These are phyloP conservation scores for Cyberlindnera maritima DNA, from an alignment of 805 yeast genomes.

Conservation along the genomic window DNA sequence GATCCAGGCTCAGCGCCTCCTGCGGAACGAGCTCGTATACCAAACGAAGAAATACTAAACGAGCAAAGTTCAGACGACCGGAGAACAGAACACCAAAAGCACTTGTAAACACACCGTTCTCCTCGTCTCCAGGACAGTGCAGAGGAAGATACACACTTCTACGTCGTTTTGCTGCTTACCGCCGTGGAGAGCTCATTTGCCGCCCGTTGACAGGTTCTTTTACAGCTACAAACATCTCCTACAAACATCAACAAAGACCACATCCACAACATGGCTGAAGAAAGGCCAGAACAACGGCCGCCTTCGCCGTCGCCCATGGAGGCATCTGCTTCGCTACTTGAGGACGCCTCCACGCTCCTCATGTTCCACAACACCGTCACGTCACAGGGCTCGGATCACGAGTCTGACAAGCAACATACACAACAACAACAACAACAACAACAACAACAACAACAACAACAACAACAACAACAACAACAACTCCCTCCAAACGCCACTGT, in stretches of 20 bases:
- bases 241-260: too few relatives aligned
- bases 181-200: not conserved
- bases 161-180: too few relatives aligned
- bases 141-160: too few relatives aligned
- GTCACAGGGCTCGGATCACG: conserved; percentile 18
- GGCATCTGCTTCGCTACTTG: conserved; percentile 34
- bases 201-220: not conserved
- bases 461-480: not conserved
- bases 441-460: too few relatives aligned
- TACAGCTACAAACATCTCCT: too few relatives aligned
- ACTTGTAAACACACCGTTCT: not conserved
- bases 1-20: too few relatives aligned
- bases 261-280: not conserved
- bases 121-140: too few relatives aligned
- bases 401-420: conserved; percentile 5
- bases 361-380: conserved; percentile 56
- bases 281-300: not conserved
- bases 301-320: conserved; percentile 3
- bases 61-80: not conserved
- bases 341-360: conserved; percentile 59
- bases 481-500: conserved; percentile 6
- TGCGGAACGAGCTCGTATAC: not conserved
- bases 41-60: not conserved
- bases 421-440: not conserved
- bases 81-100: too few relatives aligned